These are phyloP conservation scores for Chrysopogon serrulatus DNA, from an alignment of 176 grass and related monocot genomes.

Conservation along the genomic window DNA sequence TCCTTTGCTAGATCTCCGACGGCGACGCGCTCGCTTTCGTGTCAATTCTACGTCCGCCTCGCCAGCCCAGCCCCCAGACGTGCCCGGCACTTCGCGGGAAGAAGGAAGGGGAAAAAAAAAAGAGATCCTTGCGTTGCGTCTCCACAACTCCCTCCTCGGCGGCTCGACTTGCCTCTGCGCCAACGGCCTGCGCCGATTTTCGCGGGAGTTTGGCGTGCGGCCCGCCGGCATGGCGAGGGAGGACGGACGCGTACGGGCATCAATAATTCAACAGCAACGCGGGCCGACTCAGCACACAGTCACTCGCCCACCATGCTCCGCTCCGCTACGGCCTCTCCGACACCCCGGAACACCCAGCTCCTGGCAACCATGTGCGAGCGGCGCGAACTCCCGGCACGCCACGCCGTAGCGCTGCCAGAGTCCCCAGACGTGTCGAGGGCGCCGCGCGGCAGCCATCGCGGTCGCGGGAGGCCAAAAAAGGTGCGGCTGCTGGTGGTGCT, in stretches of 20 bases:
- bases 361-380: not conserved
- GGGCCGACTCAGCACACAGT: slow-evolving; percentile 27
- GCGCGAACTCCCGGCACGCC: not conserved
- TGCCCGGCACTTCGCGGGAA: slow-evolving; percentile 8
- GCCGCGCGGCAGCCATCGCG: not conserved
- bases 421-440: not conserved
- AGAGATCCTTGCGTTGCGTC: not conserved
- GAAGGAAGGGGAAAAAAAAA: too few species aligned
- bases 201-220: not conserved
- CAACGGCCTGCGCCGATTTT: not conserved
- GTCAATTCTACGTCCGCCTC: slow-evolving; percentile 17
- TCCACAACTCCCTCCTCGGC: not conserved
- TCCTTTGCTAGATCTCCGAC: slow-evolving; percentile 17
- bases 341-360: not conserved
- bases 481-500: not conserved
- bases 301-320: not conserved
- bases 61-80: not conserved
- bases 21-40: slow-evolving; percentile 24
- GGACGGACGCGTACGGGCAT: not conserved
- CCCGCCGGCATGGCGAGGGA: not conserved
- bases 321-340: not conserved
- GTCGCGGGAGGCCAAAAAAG: not conserved
- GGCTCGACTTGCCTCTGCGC: not conserved
- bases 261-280: not conserved
- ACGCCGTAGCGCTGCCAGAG: not conserved